phyloP scores from a whole-genome alignment of 768 basidiomycete genomes.

The Termitomyces titanicus region DNA sequence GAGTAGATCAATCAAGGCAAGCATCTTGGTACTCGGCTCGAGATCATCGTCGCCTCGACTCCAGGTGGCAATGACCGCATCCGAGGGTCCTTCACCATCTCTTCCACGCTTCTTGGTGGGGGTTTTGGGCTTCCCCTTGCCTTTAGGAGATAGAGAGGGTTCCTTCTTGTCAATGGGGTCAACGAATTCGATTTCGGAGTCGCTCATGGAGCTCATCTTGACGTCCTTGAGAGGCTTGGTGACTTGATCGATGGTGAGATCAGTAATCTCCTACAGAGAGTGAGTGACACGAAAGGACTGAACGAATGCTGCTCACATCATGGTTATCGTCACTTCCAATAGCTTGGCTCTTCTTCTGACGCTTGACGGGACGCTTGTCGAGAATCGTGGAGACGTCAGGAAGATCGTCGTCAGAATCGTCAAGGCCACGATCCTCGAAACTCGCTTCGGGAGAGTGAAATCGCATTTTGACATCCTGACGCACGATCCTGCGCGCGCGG shows the following conservation, averaged over 20 bases:
- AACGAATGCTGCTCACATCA: conserved; percentile 1
- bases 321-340: conserved; percentile 14
- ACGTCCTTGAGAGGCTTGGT: conserved; percentile 11
- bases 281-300: not conserved
- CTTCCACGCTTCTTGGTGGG: conserved; percentile 18
- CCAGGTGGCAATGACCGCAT: conserved; percentile 51
- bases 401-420: conserved; percentile 51
- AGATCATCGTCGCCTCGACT: conserved; percentile 56
- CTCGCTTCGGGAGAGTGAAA: conserved; percentile 24
- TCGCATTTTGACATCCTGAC: conserved; percentile 20
- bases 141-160: conserved; percentile 16
- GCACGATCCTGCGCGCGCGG: conserved; percentile 8
- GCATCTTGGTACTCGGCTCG: conserved; percentile 70
- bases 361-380: conserved; percentile 27
- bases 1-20: conserved; percentile 49
- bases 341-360: conserved; percentile 23
- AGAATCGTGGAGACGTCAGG: conserved; percentile 44
- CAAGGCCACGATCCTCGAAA: conserved; percentile 26
- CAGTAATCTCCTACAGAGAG: conserved; percentile 14
- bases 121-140: conserved; percentile 19
- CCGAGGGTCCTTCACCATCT: conserved; percentile 28
- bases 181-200: conserved; percentile 23
- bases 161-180: not conserved
- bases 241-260: conserved; percentile 29
- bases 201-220: conserved; percentile 18